Conservation (phyloP, 2,329 filamentous ascomycete genomes). For the Colletotrichum simmondsii region DNA sequence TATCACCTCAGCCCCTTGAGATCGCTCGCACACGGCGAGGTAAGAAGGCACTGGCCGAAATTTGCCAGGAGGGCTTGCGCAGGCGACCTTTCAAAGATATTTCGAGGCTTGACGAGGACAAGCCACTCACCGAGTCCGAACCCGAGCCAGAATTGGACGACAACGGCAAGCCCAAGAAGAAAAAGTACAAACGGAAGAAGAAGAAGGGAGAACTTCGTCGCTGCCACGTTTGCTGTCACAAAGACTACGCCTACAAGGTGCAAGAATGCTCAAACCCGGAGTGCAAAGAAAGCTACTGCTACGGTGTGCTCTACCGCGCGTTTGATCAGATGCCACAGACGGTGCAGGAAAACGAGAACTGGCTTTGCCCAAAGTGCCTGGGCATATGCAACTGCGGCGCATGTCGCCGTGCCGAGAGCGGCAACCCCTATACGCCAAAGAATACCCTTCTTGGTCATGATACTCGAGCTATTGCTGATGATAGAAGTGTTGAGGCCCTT, state of each 20-base stretch:
- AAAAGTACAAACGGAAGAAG: constrained; percentile 65
- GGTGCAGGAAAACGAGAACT: constrained; percentile 82
- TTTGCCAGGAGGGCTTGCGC: constrained; percentile 91
- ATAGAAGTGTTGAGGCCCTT: constrained; percentile 87
- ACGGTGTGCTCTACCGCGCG: constrained; percentile 89
- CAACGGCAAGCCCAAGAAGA: constrained; percentile 69
- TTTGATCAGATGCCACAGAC: constrained; percentile 90
- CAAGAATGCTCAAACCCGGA: constrained; percentile 77
- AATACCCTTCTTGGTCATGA: constrained; percentile 91
- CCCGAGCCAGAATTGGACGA: constrained; percentile 66
- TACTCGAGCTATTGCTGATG: constrained; percentile 89
- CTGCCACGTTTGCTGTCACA: constrained; percentile 87
- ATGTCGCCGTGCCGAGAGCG: constrained; percentile 76
- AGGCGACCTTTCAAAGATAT: constrained; percentile 86
- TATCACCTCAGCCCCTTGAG: constrained; percentile 76
- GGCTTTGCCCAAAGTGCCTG: constrained; percentile 89
- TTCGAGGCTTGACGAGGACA: constrained; percentile 66
- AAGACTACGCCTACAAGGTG: constrained; percentile 86
- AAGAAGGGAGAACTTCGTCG: constrained; percentile 65
- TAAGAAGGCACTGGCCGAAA: constrained; percentile 86
- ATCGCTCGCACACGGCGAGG: constrained; percentile 73
- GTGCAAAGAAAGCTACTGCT: constrained; percentile 86
- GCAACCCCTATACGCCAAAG: constrained; percentile 85
- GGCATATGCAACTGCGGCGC: constrained; percentile 87
- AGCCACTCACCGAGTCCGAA: constrained; percentile 60